Evolutionary conservation across 2,329 filamentous ascomycete genomes (phyloP).

Genomic region (Pyricularia pennisetigena): DNA sequence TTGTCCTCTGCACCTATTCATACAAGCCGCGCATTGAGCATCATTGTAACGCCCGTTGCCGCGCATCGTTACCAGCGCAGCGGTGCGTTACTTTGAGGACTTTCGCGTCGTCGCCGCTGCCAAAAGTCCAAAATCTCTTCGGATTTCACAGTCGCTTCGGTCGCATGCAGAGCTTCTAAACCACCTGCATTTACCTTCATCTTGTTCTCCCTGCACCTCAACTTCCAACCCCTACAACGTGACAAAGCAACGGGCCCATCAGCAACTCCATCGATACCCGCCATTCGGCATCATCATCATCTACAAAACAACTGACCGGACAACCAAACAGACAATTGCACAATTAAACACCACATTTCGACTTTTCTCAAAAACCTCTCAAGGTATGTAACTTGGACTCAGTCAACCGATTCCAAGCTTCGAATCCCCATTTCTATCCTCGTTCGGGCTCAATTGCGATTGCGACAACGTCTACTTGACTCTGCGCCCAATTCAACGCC

Average conservation of each 20-base stretch:
- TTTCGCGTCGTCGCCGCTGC: neutral
- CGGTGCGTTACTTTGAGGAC: neutral
- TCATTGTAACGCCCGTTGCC: neutral
- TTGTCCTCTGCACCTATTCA: constrained; percentile 2
- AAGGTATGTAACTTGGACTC: constrained; percentile 25
- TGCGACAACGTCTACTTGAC: constrained; percentile 19
- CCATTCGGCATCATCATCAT: constrained; percentile 5
- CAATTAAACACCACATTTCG: constrained; percentile 10
- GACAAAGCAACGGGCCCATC: neutral
- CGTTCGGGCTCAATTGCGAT: constrained; percentile 26
- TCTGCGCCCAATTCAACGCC: constrained; percentile 7
- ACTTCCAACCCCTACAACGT: neutral
- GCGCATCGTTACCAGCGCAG: neutral
- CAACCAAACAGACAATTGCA: neutral
- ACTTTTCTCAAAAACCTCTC: constrained; percentile 10
- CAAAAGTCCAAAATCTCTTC: neutral
- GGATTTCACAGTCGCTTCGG: neutral
- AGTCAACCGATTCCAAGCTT: constrained; percentile 22
- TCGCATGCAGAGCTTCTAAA: neutral
- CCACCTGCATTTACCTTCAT: neutral
- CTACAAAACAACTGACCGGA: constrained; percentile 1
- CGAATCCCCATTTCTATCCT: constrained; percentile 20
- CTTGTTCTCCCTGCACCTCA: neutral
- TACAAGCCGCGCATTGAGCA: constrained; percentile 2
- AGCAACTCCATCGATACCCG: neutral